Conservation (phyloP, 2,329 filamentous ascomycete genomes). For the Ophiosphaerella narmari region DNA sequence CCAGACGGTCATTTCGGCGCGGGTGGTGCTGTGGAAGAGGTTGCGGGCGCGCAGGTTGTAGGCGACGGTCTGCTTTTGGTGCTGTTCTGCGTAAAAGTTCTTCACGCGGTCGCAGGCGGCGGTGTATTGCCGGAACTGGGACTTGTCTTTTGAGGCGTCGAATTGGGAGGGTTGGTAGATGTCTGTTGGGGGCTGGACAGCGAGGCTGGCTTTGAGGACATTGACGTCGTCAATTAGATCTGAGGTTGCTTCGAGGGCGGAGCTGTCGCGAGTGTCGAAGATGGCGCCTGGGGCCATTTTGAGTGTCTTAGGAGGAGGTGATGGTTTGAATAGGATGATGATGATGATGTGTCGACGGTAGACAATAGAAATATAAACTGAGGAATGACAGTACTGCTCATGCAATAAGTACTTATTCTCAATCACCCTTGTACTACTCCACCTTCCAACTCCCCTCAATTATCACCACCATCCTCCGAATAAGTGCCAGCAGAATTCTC, state of each 20-base stretch:
- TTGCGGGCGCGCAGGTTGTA: slow-evolving; percentile 85
- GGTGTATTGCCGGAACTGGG: slow-evolving; percentile 80
- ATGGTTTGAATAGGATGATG: too few relatives aligned
- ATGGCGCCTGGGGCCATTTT: slow-evolving; percentile 54
- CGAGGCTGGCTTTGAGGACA: slow-evolving; percentile 59
- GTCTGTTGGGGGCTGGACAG: slow-evolving; percentile 52
- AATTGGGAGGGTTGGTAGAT: slow-evolving; percentile 67
- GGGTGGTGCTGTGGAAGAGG: slow-evolving; percentile 67
- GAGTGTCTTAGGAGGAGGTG: slow-evolving; percentile 18
- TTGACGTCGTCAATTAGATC: slow-evolving; percentile 66
- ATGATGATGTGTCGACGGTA: too few relatives aligned
- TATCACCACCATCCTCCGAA: slow-evolving; percentile 14
- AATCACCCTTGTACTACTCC: slow-evolving; percentile 6
- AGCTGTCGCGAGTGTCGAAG: slow-evolving; percentile 56
- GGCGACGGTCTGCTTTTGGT: slow-evolving; percentile 74
- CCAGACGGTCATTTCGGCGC: slow-evolving; percentile 84
- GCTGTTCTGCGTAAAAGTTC: slow-evolving; percentile 78
- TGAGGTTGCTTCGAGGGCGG: slow-evolving; percentile 62
- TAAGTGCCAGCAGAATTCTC: slow-evolving; percentile 18
- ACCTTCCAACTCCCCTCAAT: slow-evolving; percentile 10
- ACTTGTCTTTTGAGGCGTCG: slow-evolving; percentile 77
- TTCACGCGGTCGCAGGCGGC: slow-evolving; percentile 83
- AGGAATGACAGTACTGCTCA: not conserved
- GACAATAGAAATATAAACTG: too few relatives aligned
- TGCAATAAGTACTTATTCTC: slow-evolving; percentile 29